Evolutionary conservation across 192 early-diverging fungal species (phyloP), one percentile per base, ranked within the genome.

Genomic region (Umbelopsis sp.): DNA sequence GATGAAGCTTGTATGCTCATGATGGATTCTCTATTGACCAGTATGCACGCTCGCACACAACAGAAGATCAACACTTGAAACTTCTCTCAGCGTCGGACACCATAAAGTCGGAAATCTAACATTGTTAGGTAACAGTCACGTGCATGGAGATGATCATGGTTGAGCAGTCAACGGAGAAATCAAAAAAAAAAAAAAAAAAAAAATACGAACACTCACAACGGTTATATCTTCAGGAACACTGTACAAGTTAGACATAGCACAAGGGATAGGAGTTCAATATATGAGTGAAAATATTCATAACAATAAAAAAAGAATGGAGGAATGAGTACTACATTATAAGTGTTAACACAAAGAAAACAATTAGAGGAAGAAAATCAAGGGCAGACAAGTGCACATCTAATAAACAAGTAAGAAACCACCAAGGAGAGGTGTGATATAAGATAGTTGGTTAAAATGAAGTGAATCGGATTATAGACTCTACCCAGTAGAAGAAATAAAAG

Each of bases 1-100:
- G 56, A 34, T 7, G 56, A 32, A 4, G 56, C 11, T 62, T 62
- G 56, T 62, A 62, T 62, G 29, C 56, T 62, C 56, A 62, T 62
- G 12, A 36, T 54, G 20, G 56, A 4, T 29, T 49, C 47, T 21
- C 47, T 49, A n/a, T 49, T n/a, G 47, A 17, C 16, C 14, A 49
- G 16, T 4, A 49, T 5, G 16, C 47, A 49, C 47, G n/a, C 47
- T 49, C 47, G 16, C n/a, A 49, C 38, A 12, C 20, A 16, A 49
- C 47, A 12, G 47, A 41, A 49, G 47, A 49, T 49, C 47, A 49
- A 21, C 20, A n/a, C n/a, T n/a, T n/a, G n/a, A n/a, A n/a, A n/a
- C n/a, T n/a, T 49, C 16, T 1, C 47, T 49, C 47, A 49, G n/a
- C 47, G 5, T 4, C n/a, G 47, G n/a, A 17, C n/a, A 41, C 38